These are phyloP conservation scores for Arctium minus DNA, from an alignment of 129 eudicot species.

Conservation along the genomic window DNA sequence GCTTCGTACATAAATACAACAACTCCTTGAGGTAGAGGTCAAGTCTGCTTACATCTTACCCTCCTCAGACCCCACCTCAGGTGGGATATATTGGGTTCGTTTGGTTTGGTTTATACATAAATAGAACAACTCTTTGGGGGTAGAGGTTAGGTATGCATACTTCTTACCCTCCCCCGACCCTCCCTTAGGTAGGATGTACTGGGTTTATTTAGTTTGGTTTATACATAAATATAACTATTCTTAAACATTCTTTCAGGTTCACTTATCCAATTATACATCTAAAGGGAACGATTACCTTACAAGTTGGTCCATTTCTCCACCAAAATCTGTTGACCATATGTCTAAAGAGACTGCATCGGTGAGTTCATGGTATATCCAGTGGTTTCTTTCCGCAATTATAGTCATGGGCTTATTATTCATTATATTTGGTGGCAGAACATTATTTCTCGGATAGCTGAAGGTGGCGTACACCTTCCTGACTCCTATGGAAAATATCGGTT, in stretches of 20 bases:
- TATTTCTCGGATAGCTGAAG: conserved; percentile 60
- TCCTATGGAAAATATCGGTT: conserved; percentile 64
- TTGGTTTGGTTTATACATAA: neutral
- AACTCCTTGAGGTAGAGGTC: neutral
- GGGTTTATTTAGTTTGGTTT: neutral
- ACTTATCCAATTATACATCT: conserved; percentile 43
- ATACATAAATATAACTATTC: neutral
- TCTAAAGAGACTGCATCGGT: conserved; percentile 68
- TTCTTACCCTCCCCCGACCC: too few relatives aligned
- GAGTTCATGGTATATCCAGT: conserved; percentile 1
- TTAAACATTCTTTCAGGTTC: conserved; percentile 53
- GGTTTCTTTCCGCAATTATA: neutral
- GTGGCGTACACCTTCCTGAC: conserved; percentile 65
- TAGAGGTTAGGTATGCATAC: too few relatives aligned
- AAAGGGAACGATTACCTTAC: conserved; percentile 55
- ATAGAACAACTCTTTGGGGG: neutral
- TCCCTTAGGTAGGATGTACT: too few relatives aligned
- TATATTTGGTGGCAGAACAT: conserved; percentile 46
- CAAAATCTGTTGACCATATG: conserved; percentile 43
- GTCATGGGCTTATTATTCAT: neutral
- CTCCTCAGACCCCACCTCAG: too few relatives aligned
- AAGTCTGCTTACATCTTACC: too few relatives aligned
- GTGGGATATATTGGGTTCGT: too few relatives aligned
- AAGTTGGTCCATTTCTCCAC: conserved; percentile 71
- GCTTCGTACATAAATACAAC: conserved; percentile 1